Evolutionary conservation across 495 filamentous ascomycete genomes (phyloP).

Genomic region (Penicillium verhagenii): DNA sequence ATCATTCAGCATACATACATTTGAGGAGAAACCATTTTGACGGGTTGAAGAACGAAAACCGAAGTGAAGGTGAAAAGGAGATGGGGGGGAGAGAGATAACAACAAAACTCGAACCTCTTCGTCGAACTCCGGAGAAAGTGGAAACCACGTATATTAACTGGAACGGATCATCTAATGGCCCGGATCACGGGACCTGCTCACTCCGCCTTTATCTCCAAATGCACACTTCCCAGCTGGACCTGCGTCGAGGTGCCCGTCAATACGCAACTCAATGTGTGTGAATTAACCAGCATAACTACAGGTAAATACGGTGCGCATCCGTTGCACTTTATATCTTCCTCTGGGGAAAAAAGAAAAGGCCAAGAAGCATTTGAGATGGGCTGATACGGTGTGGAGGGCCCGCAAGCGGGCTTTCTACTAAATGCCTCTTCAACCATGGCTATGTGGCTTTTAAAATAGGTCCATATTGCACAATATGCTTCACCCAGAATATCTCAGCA

Average conservation of each 20-base stretch:
- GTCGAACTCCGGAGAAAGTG: background rate
- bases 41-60: conserved; percentile 5
- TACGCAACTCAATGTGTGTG: background rate
- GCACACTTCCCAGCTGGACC: background rate
- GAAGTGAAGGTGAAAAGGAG: conserved; percentile 16
- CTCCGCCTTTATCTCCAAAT: conserved; percentile 3
- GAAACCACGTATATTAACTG: conserved; percentile 5
- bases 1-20: conserved; percentile 30
- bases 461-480: background rate
- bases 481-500: background rate
- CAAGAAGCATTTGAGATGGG: background rate
- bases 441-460: background rate
- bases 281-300: background rate
- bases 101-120: conserved; percentile 17
- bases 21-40: conserved; percentile 51
- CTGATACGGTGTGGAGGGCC: background rate
- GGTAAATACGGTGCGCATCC: background rate
- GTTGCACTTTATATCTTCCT: background rate
- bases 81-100: conserved; percentile 26
- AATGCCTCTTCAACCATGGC: background rate
- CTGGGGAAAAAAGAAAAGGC: background rate
- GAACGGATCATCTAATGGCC: conserved; percentile 6
- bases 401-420: conserved; percentile 7
- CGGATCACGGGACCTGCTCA: conserved; percentile 2
- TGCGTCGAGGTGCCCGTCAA: background rate